These are phyloP conservation scores for Mycena pura DNA, from an alignment of 768 basidiomycete genomes.

Conservation along the genomic window DNA sequence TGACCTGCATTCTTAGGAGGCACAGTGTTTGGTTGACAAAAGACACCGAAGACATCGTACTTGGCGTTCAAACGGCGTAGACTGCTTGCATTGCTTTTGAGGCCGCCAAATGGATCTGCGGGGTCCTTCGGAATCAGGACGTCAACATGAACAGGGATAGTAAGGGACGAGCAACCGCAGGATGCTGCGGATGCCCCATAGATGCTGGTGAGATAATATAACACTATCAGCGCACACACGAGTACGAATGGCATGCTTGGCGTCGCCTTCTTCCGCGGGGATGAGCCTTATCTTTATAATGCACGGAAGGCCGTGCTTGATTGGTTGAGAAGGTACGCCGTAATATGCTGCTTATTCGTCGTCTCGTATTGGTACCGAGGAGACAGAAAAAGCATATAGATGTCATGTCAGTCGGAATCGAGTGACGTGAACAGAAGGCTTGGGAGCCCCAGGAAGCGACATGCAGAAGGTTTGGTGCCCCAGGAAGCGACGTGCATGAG, in stretches of 20 bases:
- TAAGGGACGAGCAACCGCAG: neutral
- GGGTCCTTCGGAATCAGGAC: neutral
- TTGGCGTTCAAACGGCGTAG: neutral
- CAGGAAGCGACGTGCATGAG: too few species aligned
- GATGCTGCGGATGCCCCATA: neutral
- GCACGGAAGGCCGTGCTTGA: neutral
- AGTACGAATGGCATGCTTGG: too few species aligned
- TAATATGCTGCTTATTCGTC: neutral
- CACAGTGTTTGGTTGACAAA: neutral
- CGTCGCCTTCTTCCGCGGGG: too few species aligned
- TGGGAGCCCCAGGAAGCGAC: too few species aligned
- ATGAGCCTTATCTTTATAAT: too few species aligned
- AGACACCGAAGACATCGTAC: neutral
- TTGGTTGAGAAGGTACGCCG: neutral
- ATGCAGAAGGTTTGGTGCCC: too few species aligned
- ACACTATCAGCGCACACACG: too few species aligned
- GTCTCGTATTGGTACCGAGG: neutral
- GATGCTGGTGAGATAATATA: too few species aligned
- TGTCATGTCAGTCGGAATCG: neutral
- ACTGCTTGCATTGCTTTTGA: slow-evolving; percentile 3
- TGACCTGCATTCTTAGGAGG: neutral
- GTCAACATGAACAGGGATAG: slow-evolving; percentile 3
- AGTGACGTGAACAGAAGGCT: neutral
- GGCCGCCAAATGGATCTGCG: neutral
- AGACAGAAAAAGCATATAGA: neutral